Evolutionary conservation across 352 stramenopile species (phyloP).

Genomic region (Globisporangium rhizosaccharum): DNA sequence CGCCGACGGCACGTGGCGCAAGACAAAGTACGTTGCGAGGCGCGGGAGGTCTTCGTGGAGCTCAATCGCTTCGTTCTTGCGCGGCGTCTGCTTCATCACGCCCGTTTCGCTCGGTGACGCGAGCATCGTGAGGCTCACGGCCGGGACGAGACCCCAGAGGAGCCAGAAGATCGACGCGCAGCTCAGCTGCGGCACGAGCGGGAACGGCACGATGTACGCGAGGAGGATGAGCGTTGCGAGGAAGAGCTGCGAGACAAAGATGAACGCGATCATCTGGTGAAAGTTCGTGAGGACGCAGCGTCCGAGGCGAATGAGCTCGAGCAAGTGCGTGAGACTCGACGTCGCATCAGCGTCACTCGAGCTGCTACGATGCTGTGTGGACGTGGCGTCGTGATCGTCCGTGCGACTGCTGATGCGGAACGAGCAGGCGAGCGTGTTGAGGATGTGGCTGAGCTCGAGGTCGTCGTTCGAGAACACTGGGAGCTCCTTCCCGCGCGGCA

Average conservation of each 20-base stretch:
- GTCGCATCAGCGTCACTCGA: slow-evolving; percentile 16
- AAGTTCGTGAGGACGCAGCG: slow-evolving; percentile 82
- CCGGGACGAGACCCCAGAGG: slow-evolving; percentile 73
- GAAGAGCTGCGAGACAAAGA: slow-evolving; percentile 82
- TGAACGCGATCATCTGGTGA: slow-evolving; percentile 76
- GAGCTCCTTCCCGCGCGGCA: slow-evolving; percentile 50
- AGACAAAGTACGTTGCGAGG: slow-evolving; percentile 61
- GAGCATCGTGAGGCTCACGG: slow-evolving; percentile 73
- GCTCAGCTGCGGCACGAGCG: slow-evolving; percentile 64
- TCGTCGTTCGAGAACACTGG: slow-evolving; percentile 71
- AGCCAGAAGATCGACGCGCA: slow-evolving; percentile 82
- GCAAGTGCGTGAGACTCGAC: slow-evolving; percentile 55
- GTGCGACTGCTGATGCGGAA: slow-evolving; percentile 48
- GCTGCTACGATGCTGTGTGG: too few relatives aligned
- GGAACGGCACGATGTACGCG: slow-evolving; percentile 70
- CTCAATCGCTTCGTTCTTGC: slow-evolving; percentile 77
- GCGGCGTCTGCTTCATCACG: slow-evolving; percentile 81
- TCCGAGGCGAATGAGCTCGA: slow-evolving; percentile 77
- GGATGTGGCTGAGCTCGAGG: slow-evolving; percentile 74
- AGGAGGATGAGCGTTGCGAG: slow-evolving; percentile 67
- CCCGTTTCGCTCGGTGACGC: slow-evolving; percentile 59
- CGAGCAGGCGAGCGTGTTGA: slow-evolving; percentile 76
- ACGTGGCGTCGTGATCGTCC: slow-evolving; percentile 7
- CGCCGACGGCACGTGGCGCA: slow-evolving; percentile 60
- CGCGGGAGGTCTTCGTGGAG: slow-evolving; percentile 53